Percentiles rank a stretch among this genome's conserved stretches.
Conservation (phyloP, 2,329 filamentous ascomycete species). For the Colletotrichum cuscutae region DNA sequence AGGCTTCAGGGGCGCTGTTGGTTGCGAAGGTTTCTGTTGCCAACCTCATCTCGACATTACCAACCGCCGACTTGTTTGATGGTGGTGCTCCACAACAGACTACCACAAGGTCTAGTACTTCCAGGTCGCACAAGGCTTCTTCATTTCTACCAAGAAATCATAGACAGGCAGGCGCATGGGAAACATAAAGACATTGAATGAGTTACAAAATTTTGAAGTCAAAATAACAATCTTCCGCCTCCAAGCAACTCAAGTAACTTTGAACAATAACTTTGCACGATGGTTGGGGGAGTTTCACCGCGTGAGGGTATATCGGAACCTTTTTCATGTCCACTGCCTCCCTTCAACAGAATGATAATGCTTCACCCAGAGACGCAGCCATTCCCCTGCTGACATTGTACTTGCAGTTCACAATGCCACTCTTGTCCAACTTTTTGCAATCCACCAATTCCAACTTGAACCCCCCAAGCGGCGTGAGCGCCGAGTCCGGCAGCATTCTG, state of each 20-base stretch:
- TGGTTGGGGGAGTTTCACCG: neutral
- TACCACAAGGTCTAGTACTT: no score
- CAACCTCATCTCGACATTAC: no score
- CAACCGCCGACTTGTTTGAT: no score
- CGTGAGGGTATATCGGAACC: neutral
- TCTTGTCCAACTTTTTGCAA: constrained; percentile 30
- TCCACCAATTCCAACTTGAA: constrained; percentile 29
- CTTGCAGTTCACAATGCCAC: constrained; percentile 39
- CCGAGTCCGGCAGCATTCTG: constrained; percentile 36
- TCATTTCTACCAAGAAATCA: no score
- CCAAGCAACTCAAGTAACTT: neutral
- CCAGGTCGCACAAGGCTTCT: no score
- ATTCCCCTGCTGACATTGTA: constrained; percentile 21
- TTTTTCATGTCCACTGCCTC: neutral
- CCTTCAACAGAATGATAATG: neutral
- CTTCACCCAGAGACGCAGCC: constrained; percentile 21
- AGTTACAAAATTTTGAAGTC: no score
- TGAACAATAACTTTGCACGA: neutral
- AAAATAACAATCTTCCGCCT: no score
- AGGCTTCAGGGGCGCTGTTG: no score
- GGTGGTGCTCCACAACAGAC: no score
- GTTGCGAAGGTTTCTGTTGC: no score
- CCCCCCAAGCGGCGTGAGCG: neutral
- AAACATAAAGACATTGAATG: no score
- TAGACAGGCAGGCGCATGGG: no score